A percentile compares a stretch with the other conserved stretches of the same genome.
Conservation (phyloP, 1,139 yeast species). For the Pichia sp. region DNA sequence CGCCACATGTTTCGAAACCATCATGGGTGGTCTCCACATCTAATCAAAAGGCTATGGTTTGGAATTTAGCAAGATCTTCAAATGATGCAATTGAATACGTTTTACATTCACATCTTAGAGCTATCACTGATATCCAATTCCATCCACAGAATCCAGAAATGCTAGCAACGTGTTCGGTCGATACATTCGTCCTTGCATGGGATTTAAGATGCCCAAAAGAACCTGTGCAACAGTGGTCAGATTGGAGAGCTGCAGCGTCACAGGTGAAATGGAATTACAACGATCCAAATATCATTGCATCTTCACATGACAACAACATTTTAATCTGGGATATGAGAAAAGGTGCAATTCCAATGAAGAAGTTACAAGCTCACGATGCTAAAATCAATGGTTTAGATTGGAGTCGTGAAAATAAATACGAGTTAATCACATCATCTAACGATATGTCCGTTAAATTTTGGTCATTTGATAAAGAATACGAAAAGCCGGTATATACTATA, state of each 20-base stretch:
- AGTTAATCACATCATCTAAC: conserved; percentile 77
- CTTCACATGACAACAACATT: conserved; percentile 79
- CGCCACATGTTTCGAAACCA: conserved; percentile 81
- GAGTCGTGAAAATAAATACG: conserved; percentile 55
- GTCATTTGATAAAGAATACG: conserved; percentile 51
- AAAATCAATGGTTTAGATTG: conserved; percentile 91
- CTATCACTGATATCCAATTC: conserved; percentile 94
- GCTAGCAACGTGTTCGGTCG: conserved; percentile 93
- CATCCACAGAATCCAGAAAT: conserved; percentile 85
- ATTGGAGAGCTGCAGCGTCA: conserved; percentile 93
- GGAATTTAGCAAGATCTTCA: conserved; percentile 84
- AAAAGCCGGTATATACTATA: conserved; percentile 57
- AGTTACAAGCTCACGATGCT: conserved; percentile 71
- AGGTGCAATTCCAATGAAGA: conserved; percentile 72
- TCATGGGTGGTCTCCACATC: conserved; percentile 93
- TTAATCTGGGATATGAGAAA: conserved; percentile 87
- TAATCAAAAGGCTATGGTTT: conserved; percentile 90
- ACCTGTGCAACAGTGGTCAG: conserved; percentile 80
- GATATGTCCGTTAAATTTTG: conserved; percentile 87
- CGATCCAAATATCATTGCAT: conserved; percentile 75
- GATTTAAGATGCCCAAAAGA: conserved; percentile 76
- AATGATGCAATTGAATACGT: conserved; percentile 81
- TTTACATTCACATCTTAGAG: conserved; percentile 85
- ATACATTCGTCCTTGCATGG: conserved; percentile 86
- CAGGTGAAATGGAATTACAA: conserved; percentile 92